A percentile compares a stretch with the other conserved stretches of the same genome.
These are phyloP conservation scores for Croton laevigatus DNA, from an alignment of 441 rosid species.

Conservation along the genomic window DNA sequence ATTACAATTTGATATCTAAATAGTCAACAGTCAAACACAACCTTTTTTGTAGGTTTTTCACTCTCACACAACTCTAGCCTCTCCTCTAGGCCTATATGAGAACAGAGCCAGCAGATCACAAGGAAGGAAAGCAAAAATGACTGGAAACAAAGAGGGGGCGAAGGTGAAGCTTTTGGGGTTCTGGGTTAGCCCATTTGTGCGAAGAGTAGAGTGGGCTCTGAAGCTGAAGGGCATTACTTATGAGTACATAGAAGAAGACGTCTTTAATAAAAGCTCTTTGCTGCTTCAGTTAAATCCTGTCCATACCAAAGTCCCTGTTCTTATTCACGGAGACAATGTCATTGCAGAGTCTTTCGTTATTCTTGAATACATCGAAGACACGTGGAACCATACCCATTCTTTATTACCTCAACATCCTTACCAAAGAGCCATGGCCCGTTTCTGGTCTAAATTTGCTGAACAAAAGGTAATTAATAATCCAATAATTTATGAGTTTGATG, in stretches of 20 bases:
- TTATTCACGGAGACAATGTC: slow-evolving; percentile 26
- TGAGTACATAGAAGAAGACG: slow-evolving; percentile 35
- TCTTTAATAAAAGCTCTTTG: slow-evolving; percentile 29
- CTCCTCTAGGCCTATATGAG: too few species aligned
- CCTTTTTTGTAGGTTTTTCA: not conserved
- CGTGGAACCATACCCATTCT: slow-evolving; percentile 29
- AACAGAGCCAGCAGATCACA: not conserved
- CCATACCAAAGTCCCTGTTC: slow-evolving; percentile 30
- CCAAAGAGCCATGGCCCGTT: slow-evolving; percentile 34
- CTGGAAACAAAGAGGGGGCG: slow-evolving; percentile 23
- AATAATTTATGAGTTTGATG: too few species aligned
- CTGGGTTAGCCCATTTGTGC: slow-evolving; percentile 34
- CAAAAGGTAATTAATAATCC: slow-evolving; percentile 24
- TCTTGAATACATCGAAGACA: slow-evolving; percentile 41
- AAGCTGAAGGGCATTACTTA: slow-evolving; percentile 33
- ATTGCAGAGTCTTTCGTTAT: slow-evolving; percentile 31
- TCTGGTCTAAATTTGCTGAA: slow-evolving; percentile 34
- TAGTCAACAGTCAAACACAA: not conserved
- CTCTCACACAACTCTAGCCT: too few species aligned
- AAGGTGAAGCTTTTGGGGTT: slow-evolving; percentile 32
- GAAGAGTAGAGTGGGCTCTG: slow-evolving; percentile 36
- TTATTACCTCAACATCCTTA: slow-evolving; percentile 38
- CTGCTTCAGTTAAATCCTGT: slow-evolving; percentile 34
- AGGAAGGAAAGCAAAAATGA: not conserved
- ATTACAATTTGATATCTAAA: not conserved